These are phyloP conservation scores for Mucor racemosus DNA, from an alignment of 371 early-diverging fungal genomes.

Conservation along the genomic window DNA sequence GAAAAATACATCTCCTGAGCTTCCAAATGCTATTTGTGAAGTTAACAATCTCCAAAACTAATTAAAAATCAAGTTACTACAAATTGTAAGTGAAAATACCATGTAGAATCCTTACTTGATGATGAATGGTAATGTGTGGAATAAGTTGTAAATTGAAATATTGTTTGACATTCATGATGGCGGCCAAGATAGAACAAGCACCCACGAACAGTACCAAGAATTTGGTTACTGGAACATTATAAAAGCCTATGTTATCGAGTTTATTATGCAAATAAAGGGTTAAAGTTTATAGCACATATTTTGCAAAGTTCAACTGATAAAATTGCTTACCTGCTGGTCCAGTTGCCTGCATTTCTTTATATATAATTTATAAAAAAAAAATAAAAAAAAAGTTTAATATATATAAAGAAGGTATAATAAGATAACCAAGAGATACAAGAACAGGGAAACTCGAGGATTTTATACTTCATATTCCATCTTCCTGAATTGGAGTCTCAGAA, in stretches of 20 bases:
- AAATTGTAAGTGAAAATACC: neutral
- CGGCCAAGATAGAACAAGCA: constrained; percentile 57
- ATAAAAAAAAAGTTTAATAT: neutral
- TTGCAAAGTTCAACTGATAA: neutral
- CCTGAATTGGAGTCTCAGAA: neutral
- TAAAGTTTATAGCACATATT: neutral
- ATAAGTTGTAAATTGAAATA: constrained; percentile 64
- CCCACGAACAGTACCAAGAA: constrained; percentile 63
- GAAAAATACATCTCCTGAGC: constrained; percentile 70
- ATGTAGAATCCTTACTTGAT: constrained; percentile 57
- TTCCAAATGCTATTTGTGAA: constrained; percentile 65
- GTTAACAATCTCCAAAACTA: constrained; percentile 69
- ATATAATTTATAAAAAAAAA: neutral
- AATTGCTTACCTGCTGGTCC: constrained; percentile 35
- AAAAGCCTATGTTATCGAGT: constrained; percentile 50
- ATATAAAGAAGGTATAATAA: neutral
- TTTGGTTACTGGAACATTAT: constrained; percentile 75
- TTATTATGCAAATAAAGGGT: neutral
- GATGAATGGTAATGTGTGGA: constrained; percentile 69
- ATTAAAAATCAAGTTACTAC: neutral
- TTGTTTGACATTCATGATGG: constrained; percentile 61
- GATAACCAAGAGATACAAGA: neutral
- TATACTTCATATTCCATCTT: neutral
- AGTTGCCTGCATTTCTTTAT: constrained; percentile 36
- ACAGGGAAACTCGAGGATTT: neutral